Evolutionary conservation across 2,329 filamentous ascomycete species (phyloP), one percentile per base, ranked within the genome.

Genomic region (Fusarium nelsonii): DNA sequence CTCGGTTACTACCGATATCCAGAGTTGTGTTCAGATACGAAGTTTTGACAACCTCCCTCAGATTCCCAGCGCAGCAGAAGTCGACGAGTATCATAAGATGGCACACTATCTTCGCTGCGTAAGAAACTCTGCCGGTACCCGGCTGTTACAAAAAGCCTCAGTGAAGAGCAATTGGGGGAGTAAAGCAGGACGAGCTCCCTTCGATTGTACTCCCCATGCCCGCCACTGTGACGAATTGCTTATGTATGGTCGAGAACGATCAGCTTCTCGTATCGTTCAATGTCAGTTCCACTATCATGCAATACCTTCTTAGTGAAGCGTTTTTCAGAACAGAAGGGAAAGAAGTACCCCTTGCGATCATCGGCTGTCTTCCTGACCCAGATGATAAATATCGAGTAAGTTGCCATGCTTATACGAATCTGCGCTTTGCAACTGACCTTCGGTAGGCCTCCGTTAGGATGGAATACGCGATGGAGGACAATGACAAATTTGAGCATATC

Each of bases 81-180:
- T 60, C 5, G 58, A 59, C 2, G 54, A 23, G 14, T 26, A 59
- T 3, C 43, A 60, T 5, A 58, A 50, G 11, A 50, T 60, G 57
- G 36, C 57, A 1, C 30, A 60, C n/a, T 59, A 60, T 10, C 59
- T n/a, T 2, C n/a, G 59, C 11, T 60, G 57, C 3, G 8, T 59
- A 2, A 60, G 43, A 9, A 48, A 6, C 12, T 60, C 23, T 8
- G 14, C 50, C 3, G 23, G 10, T 2, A 2, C n/a, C 0, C 8
- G 20, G 14, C 3, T 44, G 3, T n/a, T n/a, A n/a, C n/a, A n/a
- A n/a, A n/a, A n/a, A n/a, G n/a, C n/a, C n/a, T n/a, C n/a, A n/a
- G n/a, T n/a, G n/a, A n/a, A n/a, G n/a, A n/a, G n/a, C n/a, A n/a
- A n/a, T n/a, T n/a, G n/a, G n/a, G n/a, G n/a, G n/a, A n/a, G n/a